Evolutionary conservation across 2,329 filamentous ascomycete genomes (phyloP), one percentile per base, ranked within the genome.

Genomic region (Phyllosticta citriasiana): DNA sequence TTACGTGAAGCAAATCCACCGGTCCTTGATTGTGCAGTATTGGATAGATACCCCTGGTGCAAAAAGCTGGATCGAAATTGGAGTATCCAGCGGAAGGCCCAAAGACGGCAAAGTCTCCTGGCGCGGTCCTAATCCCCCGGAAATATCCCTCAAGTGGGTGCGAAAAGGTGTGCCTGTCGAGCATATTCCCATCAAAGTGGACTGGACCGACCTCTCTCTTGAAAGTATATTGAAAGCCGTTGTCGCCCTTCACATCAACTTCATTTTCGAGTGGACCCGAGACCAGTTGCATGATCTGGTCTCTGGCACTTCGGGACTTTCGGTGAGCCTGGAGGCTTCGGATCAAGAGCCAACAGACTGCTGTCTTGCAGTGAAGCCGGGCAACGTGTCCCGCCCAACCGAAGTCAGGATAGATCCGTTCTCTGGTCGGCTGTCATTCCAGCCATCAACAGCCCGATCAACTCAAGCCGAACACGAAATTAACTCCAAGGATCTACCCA

Each of bases 11-110:
- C 80, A 86, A 27, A 79, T 96, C 47, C 89, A 94, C 71, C 84
- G 94, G 63, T 88, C 88, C 27, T 78, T 99, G 62, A 85, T 91
- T 9, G 83, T 99, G 35, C 92, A 97, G 69, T 99, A 99, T 74
- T 99, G 94, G 94, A 80, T 83, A 16, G 82, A 83, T 57, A 84
- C 86, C 67, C 80, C 82, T 61, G 84, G 84, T 0, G 80, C 83
- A 16, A 96, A 95, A 77, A 96, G 86, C 71, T 99, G 94, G 93
- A 80, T 99, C 55, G 87, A 97, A 65, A 79, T 99, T 57, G 92
- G 91, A 9, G 83, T 96, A 40, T 82, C 85, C 63, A 91, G 86
- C 69, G 87, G 87, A 33, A 77, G 70, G 63, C 64, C 68, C 33
- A 70, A 66, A 62, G 74, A 71, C 62, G 69, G 66, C 57, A 72